Evolutionary conservation across 2,329 filamentous ascomycete genomes (phyloP), one percentile per base, ranked within the genome.

Genomic region (Neonectria magnoliae): DNA sequence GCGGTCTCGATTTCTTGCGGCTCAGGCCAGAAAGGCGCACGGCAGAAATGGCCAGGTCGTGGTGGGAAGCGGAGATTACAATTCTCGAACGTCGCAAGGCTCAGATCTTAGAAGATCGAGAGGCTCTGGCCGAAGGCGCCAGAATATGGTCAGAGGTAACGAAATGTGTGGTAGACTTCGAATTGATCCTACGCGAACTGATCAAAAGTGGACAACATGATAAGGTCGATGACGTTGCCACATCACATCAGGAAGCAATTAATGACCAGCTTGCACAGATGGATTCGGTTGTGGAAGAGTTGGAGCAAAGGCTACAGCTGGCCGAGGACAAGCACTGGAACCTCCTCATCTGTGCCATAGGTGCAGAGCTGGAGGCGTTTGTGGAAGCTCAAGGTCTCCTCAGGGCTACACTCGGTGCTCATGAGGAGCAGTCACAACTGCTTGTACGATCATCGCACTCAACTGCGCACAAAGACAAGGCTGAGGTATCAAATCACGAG

Each of bases 321-420:
- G 90, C 90, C 0, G 87, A 91, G 65, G 79, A 82, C 1, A 86
- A 86, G 61, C 84, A 85, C 16, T 95, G 92, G 92, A 94, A 91
- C 61, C 79, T 94, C 16, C 82, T 95, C 18, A 89, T 94, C 5
- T 92, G 88, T 56, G 91, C 91, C 11, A 88, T 95, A 36, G 91
- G 91, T 0, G 92, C 92, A 0, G 92, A 93, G 75, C 74, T 92
- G 1, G 89, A 91, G 63, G 90, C 90, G 2, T 89, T 92, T 65
- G 80, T 80, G 33, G 86, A 90, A 71, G 89, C 89, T 1, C 84
- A 85, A 69, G 77, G 81, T 3, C 81, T 93, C 45, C 78, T 93
- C n/a, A 65, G 71, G 44, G 64, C 63, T 13, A 67, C 69, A 3
- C 54, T 74, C 5, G 69, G 66, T 13, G 42, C 60, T 9, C 9